Evolutionary conservation across 345 rosid genomes (phyloP), one percentile per base, ranked within the genome.

Genomic region (Citrus reticulata): DNA sequence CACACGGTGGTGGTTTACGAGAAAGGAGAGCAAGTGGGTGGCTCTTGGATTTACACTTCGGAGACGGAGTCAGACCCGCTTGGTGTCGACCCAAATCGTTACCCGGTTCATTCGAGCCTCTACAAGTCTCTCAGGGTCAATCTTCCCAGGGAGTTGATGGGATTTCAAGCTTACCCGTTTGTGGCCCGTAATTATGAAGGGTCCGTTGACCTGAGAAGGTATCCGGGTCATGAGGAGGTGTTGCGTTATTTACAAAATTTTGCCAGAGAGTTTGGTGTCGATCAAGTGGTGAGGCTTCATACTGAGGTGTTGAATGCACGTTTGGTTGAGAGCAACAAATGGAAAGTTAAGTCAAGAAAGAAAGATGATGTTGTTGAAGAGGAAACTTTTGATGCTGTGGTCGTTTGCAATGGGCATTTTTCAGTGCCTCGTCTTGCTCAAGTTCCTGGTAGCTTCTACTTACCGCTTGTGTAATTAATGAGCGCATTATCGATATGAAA

Each of bases 121-220:
- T 95, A 95, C 81, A 73, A 67, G 17, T 92, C 97, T 32, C 96
- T 93, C 58, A 93, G 99, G 27, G 91, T 96, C 51, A 95, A 93
- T 80, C 88, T 95, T 13, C 92, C 99, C 1, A 86, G 98, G 35
- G 98, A 93, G 82, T 80, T 77, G 20, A 95, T 95, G 98, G 99
- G 99, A 57, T 92, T 82, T 82, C 74, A 42, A 25, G 96, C 89
- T 62, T 95, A 77, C 70, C 98, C 98, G 39, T 93, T 93, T 75
- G 76, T 87, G 30, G 8, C 76, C 75, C 77, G 79, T 30, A 51
- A 75, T 2, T 85, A 78, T 0, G 20, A 4, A 54, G 67, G 75
- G 72, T 68, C 81, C 2, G 77, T 87, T 59, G 98, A 95, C 72
- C 81, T 80, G 73, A 92, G 98, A 84, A 83, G 93, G 85, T 90